phyloP scores from a whole-genome alignment of 2,329 filamentous ascomycete genomes.

The Aspergillus uvarum region DNA sequence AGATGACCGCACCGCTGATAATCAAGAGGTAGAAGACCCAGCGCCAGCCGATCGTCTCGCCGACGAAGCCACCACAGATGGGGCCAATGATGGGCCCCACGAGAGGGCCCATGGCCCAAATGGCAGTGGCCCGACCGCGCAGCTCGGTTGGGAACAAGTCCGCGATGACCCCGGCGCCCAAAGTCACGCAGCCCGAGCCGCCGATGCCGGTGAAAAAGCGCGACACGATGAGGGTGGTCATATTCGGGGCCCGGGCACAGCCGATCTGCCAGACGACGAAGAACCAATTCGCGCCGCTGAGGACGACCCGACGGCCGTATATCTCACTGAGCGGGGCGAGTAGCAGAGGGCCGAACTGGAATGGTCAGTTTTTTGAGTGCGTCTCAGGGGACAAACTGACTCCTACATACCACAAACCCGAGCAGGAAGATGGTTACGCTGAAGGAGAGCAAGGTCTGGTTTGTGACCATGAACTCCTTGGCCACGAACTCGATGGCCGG shows the following conservation, averaged over 20 bases:
- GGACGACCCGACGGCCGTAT: slow-evolving; percentile 61
- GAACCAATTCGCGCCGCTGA: slow-evolving; percentile 58
- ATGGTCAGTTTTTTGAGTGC: neutral
- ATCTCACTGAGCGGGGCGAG: slow-evolving; percentile 67
- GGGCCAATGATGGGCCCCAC: slow-evolving; percentile 37
- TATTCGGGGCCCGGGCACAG: slow-evolving; percentile 56
- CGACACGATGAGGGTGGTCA: slow-evolving; percentile 60
- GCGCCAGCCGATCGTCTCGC: slow-evolving; percentile 44
- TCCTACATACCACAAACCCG: slow-evolving; percentile 30
- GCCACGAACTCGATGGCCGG: slow-evolving; percentile 27
- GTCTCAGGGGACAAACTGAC: neutral
- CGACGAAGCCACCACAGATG: slow-evolving; percentile 42
- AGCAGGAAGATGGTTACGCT: slow-evolving; percentile 33
- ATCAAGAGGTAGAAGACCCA: slow-evolving; percentile 50
- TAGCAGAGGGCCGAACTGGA: slow-evolving; percentile 56
- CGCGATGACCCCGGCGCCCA: slow-evolving; percentile 49
- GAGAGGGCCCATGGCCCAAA: slow-evolving; percentile 43
- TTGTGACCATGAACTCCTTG: slow-evolving; percentile 21
- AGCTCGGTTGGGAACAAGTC: slow-evolving; percentile 46
- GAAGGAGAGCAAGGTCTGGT: slow-evolving; percentile 29
- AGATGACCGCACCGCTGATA: slow-evolving; percentile 37
- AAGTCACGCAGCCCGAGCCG: slow-evolving; percentile 37
- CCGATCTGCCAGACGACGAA: slow-evolving; percentile 64
- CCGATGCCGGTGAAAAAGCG: slow-evolving; percentile 61
- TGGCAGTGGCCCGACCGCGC: slow-evolving; percentile 44